phyloP scores from a whole-genome alignment of 345 rosid species.

The Arabidopsis thaliana region TAIR10.1 NC_003076.8:14069001-14069500 shows the following conservation, averaged over 20 bases:
- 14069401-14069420: constrained; percentile 6
- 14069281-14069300: constrained; percentile 76
- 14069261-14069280: constrained; percentile 87
- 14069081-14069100: background rate
- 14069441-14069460: constrained; percentile 14
- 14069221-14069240: constrained; percentile 68
- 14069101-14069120: background rate
- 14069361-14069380: constrained; percentile 1
- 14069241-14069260: constrained; percentile 80
- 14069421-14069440: constrained; percentile 19
- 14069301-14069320: constrained; percentile 22
- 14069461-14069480: background rate
- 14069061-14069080: constrained; percentile 21
- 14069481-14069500: background rate
- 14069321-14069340: constrained; percentile 11
- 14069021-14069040: constrained; percentile 62
- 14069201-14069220: constrained; percentile 90
- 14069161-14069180: constrained; percentile 58
- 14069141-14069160: constrained; percentile 26
- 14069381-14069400: background rate
- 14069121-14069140: constrained; percentile 24
- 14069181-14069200: constrained; percentile 88
- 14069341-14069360: background rate
- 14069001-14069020: constrained; percentile 89
- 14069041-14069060: constrained; percentile 33